phyloP scores from a whole-genome alignment of 192 early-diverging fungal species.

The Entomortierella parvispora region DNA sequence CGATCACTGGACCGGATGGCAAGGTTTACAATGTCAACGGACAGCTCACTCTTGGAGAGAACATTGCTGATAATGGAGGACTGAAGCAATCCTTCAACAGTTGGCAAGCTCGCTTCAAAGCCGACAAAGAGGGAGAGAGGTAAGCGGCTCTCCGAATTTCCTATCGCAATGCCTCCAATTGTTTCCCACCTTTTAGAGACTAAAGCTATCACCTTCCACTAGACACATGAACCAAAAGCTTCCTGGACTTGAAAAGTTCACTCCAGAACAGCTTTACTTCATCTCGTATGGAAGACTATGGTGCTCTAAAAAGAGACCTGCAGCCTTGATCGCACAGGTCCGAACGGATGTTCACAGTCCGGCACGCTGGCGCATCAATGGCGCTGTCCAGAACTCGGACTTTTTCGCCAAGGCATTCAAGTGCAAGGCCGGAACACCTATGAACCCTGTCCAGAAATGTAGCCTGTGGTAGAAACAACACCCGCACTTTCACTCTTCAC shows the following conservation, averaged over 20 bases:
- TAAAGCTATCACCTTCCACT: neutral
- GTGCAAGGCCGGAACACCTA: slow-evolving; percentile 62
- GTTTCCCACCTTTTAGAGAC: neutral
- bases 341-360: neutral
- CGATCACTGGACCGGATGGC: slow-evolving; percentile 49
- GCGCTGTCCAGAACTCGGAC: slow-evolving; percentile 67
- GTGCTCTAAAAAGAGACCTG: slow-evolving; percentile 56
- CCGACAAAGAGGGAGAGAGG: slow-evolving; percentile 2
- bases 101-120: slow-evolving; percentile 38
- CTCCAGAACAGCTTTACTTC: slow-evolving; percentile 65
- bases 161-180: neutral
- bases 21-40: slow-evolving; percentile 59
- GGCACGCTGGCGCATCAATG: slow-evolving; percentile 68
- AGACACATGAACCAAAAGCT: neutral
- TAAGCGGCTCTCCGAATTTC: too few species aligned
- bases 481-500: too few species aligned
- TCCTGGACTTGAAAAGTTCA: slow-evolving; percentile 56
- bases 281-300: slow-evolving; percentile 65
- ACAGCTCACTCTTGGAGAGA: slow-evolving; percentile 66
- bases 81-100: slow-evolving; percentile 54
- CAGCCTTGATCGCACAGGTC: slow-evolving; percentile 17
- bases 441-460: slow-evolving; percentile 78
- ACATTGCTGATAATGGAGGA: slow-evolving; percentile 78
- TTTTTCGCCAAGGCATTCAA: slow-evolving; percentile 73
- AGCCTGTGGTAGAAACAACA: slow-evolving; percentile 12